These are phyloP conservation scores for Biscogniauxia sp. DNA, from an alignment of 2,329 filamentous ascomycete species.

Conservation along the genomic window DNA sequence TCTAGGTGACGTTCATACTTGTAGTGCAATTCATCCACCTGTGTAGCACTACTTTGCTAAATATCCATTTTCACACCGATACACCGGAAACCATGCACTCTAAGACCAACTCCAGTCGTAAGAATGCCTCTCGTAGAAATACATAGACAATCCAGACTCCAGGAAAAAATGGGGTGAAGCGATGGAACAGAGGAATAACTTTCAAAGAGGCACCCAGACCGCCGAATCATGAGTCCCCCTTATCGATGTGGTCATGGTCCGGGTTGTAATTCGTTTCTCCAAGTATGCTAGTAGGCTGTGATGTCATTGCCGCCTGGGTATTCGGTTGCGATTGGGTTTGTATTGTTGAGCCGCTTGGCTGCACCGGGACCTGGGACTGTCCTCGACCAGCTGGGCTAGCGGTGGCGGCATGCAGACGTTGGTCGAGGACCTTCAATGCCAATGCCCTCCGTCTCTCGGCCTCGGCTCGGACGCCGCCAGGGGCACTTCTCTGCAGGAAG, in stretches of 20 bases:
- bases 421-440: slow-evolving; percentile 87
- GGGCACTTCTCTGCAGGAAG: slow-evolving; percentile 53
- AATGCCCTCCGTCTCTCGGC: slow-evolving; percentile 86
- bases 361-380: slow-evolving; percentile 39
- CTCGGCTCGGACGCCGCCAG: slow-evolving; percentile 77
- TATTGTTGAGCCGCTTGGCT: slow-evolving; percentile 52
- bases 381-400: slow-evolving; percentile 45
- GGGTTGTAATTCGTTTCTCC: slow-evolving; percentile 71
- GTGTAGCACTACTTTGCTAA: not conserved
- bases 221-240: slow-evolving; percentile 25
- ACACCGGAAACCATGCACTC: slow-evolving; percentile 14
- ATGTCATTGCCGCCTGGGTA: slow-evolving; percentile 58
- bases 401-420: slow-evolving; percentile 83
- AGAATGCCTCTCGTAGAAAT: slow-evolving; percentile 25
- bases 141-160: slow-evolving; percentile 22
- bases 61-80: not conserved
- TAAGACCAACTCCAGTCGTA: slow-evolving; percentile 25
- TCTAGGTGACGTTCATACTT: not conserved
- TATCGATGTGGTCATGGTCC: slow-evolving; percentile 51
- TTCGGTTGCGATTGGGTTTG: slow-evolving; percentile 55
- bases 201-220: not conserved
- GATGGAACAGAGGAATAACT: not conserved
- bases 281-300: slow-evolving; percentile 54
- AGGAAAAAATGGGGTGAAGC: slow-evolving; percentile 1
- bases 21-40: slow-evolving; percentile 8